phyloP scores from a whole-genome alignment of 306 rosid species.

The Cucumis melo region DNA sequence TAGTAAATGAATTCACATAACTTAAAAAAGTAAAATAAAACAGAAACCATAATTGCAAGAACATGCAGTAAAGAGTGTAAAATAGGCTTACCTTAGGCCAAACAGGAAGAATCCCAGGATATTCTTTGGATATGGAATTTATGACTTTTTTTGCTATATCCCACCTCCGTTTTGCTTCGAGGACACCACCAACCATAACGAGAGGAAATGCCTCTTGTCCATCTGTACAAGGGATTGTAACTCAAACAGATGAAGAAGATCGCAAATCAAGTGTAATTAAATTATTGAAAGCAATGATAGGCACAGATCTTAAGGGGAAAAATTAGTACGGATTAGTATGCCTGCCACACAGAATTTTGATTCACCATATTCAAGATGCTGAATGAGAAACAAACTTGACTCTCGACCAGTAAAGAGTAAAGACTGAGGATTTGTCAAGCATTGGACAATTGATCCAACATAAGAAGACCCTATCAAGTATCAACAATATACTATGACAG shows the following conservation, averaged over 20 bases:
- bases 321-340: background rate
- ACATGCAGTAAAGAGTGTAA: background rate
- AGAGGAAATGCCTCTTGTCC: constrained; percentile 61
- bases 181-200: constrained; percentile 97
- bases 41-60: background rate
- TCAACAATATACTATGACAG: background rate
- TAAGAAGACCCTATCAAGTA: background rate
- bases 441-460: background rate
- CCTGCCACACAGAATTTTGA: background rate
- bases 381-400: background rate
- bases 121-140: constrained; percentile 40
- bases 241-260: background rate
- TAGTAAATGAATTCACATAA: background rate
- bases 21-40: background rate
- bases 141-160: constrained; percentile 79
- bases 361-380: background rate
- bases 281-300: background rate
- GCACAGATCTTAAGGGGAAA: background rate
- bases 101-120: constrained; percentile 50
- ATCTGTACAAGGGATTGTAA: constrained; percentile 29
- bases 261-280: background rate
- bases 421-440: background rate
- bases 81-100: constrained; percentile 52
- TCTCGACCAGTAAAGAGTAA: background rate
- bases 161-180: constrained; percentile 83